Evolutionary conservation across 306 rosid genomes (phyloP).

Genomic region (Sechiopsis laciniata): DNA sequence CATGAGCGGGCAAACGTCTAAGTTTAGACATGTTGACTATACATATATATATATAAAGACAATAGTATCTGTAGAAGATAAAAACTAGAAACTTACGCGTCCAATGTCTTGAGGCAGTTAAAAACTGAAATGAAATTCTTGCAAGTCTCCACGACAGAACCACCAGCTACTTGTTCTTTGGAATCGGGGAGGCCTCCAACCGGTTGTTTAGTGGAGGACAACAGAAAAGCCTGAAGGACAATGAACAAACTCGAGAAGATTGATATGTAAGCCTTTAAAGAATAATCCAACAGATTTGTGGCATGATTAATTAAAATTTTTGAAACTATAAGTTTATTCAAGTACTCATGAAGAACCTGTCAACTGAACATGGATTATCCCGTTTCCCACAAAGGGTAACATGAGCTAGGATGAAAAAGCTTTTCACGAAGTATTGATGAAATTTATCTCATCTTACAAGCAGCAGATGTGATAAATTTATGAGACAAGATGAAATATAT

Average conservation of each 20-base stretch:
- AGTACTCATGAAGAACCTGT: neutral
- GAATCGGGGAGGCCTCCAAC: constrained; percentile 27
- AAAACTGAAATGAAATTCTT: constrained; percentile 53
- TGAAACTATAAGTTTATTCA: neutral
- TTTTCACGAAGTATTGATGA: constrained; percentile 3
- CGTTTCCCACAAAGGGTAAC: neutral
- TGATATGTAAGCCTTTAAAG: neutral
- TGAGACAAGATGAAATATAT: neutral
- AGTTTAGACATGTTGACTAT: no score
- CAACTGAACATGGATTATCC: neutral
- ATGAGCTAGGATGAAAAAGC: neutral
- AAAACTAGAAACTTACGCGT: constrained; percentile 47
- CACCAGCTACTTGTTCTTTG: constrained; percentile 26
- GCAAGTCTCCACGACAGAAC: constrained; percentile 46
- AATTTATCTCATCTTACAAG: constrained; percentile 5
- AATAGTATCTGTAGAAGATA: constrained; percentile 19
- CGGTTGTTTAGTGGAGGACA: no score
- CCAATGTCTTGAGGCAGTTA: constrained; percentile 42
- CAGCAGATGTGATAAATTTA: neutral
- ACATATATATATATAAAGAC: no score
- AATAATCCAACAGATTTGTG: neutral
- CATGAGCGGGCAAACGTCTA: no score
- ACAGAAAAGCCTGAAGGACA: constrained; percentile 61
- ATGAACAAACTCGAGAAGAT: neutral
- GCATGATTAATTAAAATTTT: neutral